phyloP scores from a whole-genome alignment of 1,284 basidiomycete species.

The Rhodotorula sp. region DNA sequence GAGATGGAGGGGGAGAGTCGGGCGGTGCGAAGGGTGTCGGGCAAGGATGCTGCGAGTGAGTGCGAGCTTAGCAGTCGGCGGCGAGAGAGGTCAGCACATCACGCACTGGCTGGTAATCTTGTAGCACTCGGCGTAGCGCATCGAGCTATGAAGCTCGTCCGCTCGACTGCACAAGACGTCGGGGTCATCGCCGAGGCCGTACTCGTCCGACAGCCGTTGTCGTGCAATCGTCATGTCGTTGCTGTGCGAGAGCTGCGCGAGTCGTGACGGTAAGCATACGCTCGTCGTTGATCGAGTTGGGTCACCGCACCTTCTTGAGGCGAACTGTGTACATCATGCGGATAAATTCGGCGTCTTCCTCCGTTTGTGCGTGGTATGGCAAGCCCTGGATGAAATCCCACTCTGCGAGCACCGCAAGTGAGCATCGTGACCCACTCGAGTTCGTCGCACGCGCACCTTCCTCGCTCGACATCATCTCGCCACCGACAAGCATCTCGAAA shows the following conservation, averaged over 20 bases:
- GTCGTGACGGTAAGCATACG: slow-evolving; percentile 9
- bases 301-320: slow-evolving; percentile 67
- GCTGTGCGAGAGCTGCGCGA: slow-evolving; percentile 67
- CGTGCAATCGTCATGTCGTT: slow-evolving; percentile 76
- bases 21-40: slow-evolving; percentile 74
- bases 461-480: slow-evolving; percentile 88
- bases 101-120: slow-evolving; percentile 75
- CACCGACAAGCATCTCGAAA: slow-evolving; percentile 83
- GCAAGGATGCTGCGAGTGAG: slow-evolving; percentile 67
- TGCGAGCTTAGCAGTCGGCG: neutral
- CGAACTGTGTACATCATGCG: slow-evolving; percentile 87
- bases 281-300: neutral
- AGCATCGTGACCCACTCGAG: too few relatives aligned
- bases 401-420: slow-evolving; percentile 58
- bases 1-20: slow-evolving; percentile 87
- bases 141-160: slow-evolving; percentile 81
- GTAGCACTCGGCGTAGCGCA: slow-evolving; percentile 93
- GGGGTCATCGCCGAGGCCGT: slow-evolving; percentile 79
- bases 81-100: too few relatives aligned
- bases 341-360: slow-evolving; percentile 84
- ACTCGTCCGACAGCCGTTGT: slow-evolving; percentile 71
- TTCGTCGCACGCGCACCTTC: slow-evolving; percentile 65
- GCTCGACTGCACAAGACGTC: slow-evolving; percentile 91
- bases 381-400: slow-evolving; percentile 92
- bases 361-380: slow-evolving; percentile 76